phyloP scores from a whole-genome alignment of 2,329 filamentous ascomycete species.

The Colletotrichum higginsianum region DNA sequence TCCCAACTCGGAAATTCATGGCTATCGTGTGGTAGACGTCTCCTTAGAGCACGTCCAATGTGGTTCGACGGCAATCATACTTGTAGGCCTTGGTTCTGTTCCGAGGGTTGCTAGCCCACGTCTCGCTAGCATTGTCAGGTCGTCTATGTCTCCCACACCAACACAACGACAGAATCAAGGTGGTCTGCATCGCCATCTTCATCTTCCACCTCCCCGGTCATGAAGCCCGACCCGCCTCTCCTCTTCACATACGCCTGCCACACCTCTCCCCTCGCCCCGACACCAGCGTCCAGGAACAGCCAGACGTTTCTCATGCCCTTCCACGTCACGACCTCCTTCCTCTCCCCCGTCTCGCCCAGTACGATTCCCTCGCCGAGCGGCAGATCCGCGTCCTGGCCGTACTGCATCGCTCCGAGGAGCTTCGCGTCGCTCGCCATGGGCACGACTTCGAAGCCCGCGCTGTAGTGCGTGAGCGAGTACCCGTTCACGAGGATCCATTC shows the following conservation, averaged over 20 bases:
- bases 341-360: slow-evolving; percentile 49
- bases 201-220: slow-evolving; percentile 39
- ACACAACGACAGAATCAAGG: slow-evolving; percentile 57
- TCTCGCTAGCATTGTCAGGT: too few species aligned
- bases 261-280: slow-evolving; percentile 54
- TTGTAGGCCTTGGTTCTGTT: neutral
- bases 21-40: too few species aligned
- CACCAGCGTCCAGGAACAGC: slow-evolving; percentile 57
- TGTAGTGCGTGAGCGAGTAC: slow-evolving; percentile 60
- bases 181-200: slow-evolving; percentile 48
- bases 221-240: slow-evolving; percentile 15
- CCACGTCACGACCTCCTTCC: slow-evolving; percentile 54
- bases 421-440: slow-evolving; percentile 31
- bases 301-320: slow-evolving; percentile 56
- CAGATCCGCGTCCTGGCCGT: slow-evolving; percentile 30
- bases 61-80: too few species aligned
- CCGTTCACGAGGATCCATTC: slow-evolving; percentile 65
- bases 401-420: slow-evolving; percentile 32
- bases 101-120: neutral
- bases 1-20: too few species aligned
- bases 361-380: slow-evolving; percentile 50
- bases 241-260: slow-evolving; percentile 64
- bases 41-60: too few species aligned
- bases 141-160: slow-evolving; percentile 55
- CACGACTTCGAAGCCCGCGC: slow-evolving; percentile 51